Base-by-base conservation (phyloP, 2,329 filamentous ascomycete species). In the Gaeumannomyces tritici region DNA sequence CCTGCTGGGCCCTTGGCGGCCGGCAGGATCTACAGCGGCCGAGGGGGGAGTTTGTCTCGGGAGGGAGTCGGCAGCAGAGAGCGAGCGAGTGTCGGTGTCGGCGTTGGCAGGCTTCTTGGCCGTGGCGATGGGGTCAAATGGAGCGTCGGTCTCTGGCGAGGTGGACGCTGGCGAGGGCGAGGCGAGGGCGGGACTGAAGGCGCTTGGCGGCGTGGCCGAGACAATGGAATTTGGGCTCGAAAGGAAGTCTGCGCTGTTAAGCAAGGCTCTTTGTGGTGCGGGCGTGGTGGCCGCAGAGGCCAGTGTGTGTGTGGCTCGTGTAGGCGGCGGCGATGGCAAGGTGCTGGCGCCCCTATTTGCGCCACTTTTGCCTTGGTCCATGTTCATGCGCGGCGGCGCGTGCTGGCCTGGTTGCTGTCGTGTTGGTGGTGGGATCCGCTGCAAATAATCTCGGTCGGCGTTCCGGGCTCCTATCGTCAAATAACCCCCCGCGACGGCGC, bases 81-180 rank as follows among this genome's bases (percentile, higher is more conserved):
- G 42, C 18, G 28, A 27, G 26, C 13, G 27, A 51, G 26, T 8
- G 13, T 29, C n/a, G n/a, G n/a, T n/a, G n/a, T n/a, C 28, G 42
- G 59, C 51, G 28, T 21, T 21, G 42, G 21, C 42, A 21, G 42
- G 11, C 11, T 51, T 51, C 42, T 51, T 51, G 18, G 42, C 42
- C n/a, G 24, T 55, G 26, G 59, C 12, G 9, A 54, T n/a, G 42
- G 47, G 6, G 15, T 61, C 35, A 13, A 55, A 31, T 31, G 18
- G 26, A n/a, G 51, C 47, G 29, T 61, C 59, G 18, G 47, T 28
- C 27, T 61, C 59, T 21, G 59, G 59, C 18, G 59, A 54, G 6
- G 59, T 61, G 26, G 42, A 55, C 28, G 59, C 59, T 24, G 59
- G 59, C n/a, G 59, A 61, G 26, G 59, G 59, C 51, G 59, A 61